Evolutionary conservation across 352 stramenopile species (phyloP).

Genomic region (Phytopythium helicoides): DNA sequence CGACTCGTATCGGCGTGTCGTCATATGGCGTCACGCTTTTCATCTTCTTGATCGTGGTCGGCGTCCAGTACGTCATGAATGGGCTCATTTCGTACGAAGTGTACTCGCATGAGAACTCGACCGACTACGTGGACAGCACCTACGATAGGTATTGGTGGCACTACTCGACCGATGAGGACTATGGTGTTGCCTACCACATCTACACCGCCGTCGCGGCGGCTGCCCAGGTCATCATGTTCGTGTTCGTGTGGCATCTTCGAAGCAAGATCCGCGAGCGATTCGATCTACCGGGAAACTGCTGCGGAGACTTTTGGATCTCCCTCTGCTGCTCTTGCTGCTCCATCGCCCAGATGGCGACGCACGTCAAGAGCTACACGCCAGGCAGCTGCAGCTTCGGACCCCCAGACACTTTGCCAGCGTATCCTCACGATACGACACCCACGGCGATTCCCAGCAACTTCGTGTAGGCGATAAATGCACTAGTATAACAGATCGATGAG

Average conservation of each 20-base stretch:
- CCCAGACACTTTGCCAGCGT: constrained; percentile 19
- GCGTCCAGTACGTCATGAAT: constrained; percentile 26
- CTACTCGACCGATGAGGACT: constrained; percentile 6
- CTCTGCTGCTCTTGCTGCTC: constrained; percentile 26
- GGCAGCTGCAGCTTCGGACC: constrained; percentile 22
- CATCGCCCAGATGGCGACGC: constrained; percentile 33
- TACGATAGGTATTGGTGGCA: not conserved
- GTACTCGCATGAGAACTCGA: constrained; percentile 1
- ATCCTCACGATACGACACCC: constrained; percentile 4
- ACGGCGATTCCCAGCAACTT: not conserved
- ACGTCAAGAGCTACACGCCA: constrained; percentile 32
- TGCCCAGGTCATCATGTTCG: constrained; percentile 19
- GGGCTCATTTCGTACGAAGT: constrained; percentile 1
- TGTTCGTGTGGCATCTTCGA: constrained; percentile 39
- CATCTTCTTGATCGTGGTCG: constrained; percentile 26
- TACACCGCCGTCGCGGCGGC: constrained; percentile 22
- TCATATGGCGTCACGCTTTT: constrained; percentile 24
- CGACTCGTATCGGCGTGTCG: constrained; percentile 28
- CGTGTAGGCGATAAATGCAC: no score
- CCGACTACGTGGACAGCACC: constrained; percentile 4
- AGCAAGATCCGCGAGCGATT: constrained; percentile 29
- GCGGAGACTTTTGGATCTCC: constrained; percentile 13
- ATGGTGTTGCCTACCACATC: constrained; percentile 12
- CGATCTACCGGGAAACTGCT: constrained; percentile 20
- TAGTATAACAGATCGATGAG: no score